Conservation (phyloP, 495 filamentous ascomycete genomes). For the Amorphotheca resinae region DNA sequence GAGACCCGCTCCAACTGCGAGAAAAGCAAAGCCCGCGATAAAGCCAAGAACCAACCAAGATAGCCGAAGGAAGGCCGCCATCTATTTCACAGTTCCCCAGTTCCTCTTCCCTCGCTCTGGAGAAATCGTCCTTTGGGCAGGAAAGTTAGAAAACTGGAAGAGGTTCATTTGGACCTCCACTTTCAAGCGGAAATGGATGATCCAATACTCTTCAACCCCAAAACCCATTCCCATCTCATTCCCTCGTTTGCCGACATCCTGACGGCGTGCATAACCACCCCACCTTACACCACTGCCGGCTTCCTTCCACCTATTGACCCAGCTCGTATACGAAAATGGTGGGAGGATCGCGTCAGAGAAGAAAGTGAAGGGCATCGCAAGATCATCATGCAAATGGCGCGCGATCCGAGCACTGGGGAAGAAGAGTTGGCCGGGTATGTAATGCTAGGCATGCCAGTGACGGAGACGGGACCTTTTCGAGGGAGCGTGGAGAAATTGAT, state of each 20-base stretch:
- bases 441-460: constrained; percentile 7
- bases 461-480: constrained; percentile 7
- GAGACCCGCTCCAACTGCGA: too few relatives aligned
- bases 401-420: background rate
- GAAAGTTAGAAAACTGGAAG: too few relatives aligned
- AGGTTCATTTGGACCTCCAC: background rate
- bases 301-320: constrained; percentile 13
- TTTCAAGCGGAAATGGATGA: background rate
- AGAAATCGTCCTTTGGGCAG: too few relatives aligned
- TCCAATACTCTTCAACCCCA: constrained; percentile 10
- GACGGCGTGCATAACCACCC: constrained; percentile 8
- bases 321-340: constrained; percentile 6
- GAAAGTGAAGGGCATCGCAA: background rate
- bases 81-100: too few relatives aligned
- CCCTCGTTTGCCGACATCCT: constrained; percentile 11
- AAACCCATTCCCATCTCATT: constrained; percentile 6
- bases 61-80: too few relatives aligned
- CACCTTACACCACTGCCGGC: constrained; percentile 10
- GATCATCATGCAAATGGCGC: constrained; percentile 10
- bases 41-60: too few relatives aligned
- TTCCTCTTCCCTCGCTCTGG: too few relatives aligned
- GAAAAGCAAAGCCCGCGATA: too few relatives aligned
- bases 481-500: constrained; percentile 17
- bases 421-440: constrained; percentile 12
- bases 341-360: constrained; percentile 9